Percentiles rank a stretch among this genome's conserved stretches.
These are phyloP conservation scores for Eragrostis nindensis DNA, from an alignment of 176 grass and related monocot species.

Conservation along the genomic window DNA sequence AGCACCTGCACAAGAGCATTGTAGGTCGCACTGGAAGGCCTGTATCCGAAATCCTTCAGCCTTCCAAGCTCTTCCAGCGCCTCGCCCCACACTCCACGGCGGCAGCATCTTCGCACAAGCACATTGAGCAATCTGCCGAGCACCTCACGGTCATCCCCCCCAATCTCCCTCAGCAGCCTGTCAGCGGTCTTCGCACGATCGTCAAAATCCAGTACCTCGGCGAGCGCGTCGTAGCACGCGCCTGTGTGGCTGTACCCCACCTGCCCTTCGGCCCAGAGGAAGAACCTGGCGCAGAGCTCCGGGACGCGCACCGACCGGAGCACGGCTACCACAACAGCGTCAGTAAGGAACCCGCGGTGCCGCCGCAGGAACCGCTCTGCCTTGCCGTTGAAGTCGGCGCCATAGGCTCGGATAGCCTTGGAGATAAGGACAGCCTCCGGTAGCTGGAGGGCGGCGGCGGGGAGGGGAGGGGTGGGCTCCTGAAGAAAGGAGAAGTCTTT, in stretches of 20 bases:
- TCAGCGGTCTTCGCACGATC: constrained; percentile 51
- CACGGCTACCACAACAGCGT: constrained; percentile 69
- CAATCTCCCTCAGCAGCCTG: constrained; percentile 79
- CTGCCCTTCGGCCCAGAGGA: constrained; percentile 88
- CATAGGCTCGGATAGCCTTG: constrained; percentile 66
- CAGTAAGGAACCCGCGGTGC: constrained; percentile 65
- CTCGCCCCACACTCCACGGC: constrained; percentile 56
- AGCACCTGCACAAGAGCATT: constrained; percentile 83
- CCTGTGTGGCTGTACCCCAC: constrained; percentile 81
- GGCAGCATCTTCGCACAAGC: constrained; percentile 72
- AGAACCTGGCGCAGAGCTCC: constrained; percentile 84
- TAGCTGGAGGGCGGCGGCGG: constrained; percentile 37
- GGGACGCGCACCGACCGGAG: constrained; percentile 54
- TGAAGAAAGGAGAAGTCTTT: constrained; percentile 76
- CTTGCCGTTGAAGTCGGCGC: constrained; percentile 49
- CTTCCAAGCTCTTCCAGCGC: constrained; percentile 86
- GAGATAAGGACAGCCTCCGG: constrained; percentile 71
- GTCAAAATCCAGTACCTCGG: constrained; percentile 67
- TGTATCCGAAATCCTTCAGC: constrained; percentile 82
- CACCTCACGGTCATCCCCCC: constrained; percentile 71
- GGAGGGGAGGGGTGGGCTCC: constrained; percentile 33
- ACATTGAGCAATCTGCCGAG: constrained; percentile 95
- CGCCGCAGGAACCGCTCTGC: constrained; percentile 65
- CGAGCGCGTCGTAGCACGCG: constrained; percentile 63
- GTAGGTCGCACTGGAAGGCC: constrained; percentile 70